Evolutionary conservation across 768 basidiomycete genomes (phyloP).

Genomic region (Termitomyces sp.): DNA sequence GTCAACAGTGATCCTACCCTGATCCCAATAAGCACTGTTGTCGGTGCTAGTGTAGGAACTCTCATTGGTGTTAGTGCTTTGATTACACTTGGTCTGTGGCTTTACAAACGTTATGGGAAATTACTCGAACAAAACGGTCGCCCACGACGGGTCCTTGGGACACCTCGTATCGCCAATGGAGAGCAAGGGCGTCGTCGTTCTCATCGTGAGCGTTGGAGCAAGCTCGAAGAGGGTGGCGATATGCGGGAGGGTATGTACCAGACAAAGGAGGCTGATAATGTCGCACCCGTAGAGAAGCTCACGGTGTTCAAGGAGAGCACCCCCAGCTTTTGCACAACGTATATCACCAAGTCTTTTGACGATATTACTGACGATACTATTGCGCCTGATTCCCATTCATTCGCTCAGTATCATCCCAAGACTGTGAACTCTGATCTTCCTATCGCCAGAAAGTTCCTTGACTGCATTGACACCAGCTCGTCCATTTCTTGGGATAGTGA

Average conservation of each 20-base stretch:
- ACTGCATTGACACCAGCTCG: conserved; percentile 33
- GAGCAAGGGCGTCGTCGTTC: conserved; percentile 40
- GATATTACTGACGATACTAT: too few species aligned
- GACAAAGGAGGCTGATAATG: conserved; percentile 35
- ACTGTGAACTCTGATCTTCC: conserved; percentile 21
- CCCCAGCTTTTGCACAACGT: conserved; percentile 49
- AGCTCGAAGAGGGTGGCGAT: conserved; percentile 46
- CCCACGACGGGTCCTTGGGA: conserved; percentile 22
- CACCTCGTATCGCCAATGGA: conserved; percentile 29
- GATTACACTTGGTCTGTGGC: conserved; percentile 45
- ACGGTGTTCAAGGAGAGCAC: conserved; percentile 61
- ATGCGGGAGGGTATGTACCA: conserved; percentile 38
- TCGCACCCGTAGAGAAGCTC: conserved; percentile 53
- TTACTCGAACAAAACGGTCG: conserved; percentile 28
- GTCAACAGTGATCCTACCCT: conserved; percentile 21
- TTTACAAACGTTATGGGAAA: conserved; percentile 44
- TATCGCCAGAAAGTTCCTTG: conserved; percentile 39
- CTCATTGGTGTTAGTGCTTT: conserved; percentile 48
- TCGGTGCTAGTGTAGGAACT: conserved; percentile 59
- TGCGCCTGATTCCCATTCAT: conserved; percentile 41
- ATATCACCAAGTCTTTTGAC: conserved; percentile 39
- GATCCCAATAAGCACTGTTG: conserved; percentile 47
- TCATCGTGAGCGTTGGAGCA: conserved; percentile 50
- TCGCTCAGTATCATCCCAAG: conserved; percentile 55
- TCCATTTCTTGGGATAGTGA: conserved; percentile 53